Evolutionary conservation across 306 rosid genomes (phyloP).

Genomic region (Cucurbita maxima): DNA sequence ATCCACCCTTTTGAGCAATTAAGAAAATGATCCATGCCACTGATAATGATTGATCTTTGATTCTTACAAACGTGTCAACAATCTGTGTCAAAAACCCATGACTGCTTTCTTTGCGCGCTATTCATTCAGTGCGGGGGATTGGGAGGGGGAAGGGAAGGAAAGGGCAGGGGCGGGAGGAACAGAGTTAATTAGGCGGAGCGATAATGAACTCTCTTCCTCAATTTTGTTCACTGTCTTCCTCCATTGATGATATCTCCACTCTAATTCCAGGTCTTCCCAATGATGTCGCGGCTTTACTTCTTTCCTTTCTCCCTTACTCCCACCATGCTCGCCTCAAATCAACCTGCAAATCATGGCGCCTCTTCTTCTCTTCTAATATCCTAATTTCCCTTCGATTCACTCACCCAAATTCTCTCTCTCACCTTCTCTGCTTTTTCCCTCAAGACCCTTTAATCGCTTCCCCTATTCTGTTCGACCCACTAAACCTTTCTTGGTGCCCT

Average conservation of each 20-base stretch:
- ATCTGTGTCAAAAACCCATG: background rate
- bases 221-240: background rate
- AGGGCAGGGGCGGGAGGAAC: background rate
- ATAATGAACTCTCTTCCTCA: slow-evolving; percentile 1
- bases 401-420: slow-evolving; percentile 18
- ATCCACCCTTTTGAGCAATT: background rate
- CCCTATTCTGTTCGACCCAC: slow-evolving; percentile 65
- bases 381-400: slow-evolving; percentile 29
- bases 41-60: background rate
- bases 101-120: background rate
- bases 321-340: slow-evolving; percentile 50
- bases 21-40: background rate
- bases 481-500: slow-evolving; percentile 50
- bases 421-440: slow-evolving; percentile 65
- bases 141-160: background rate
- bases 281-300: slow-evolving; percentile 43
- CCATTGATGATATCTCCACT: slow-evolving; percentile 4
- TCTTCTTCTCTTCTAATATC: slow-evolving; percentile 37
- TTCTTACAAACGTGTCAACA: slow-evolving; percentile 1
- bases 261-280: slow-evolving; percentile 67
- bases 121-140: background rate
- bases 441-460: slow-evolving; percentile 47
- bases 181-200: background rate
- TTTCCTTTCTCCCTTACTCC: slow-evolving; percentile 42
- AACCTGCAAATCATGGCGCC: slow-evolving; percentile 59